Conservation (phyloP, 2,329 filamentous ascomycete species). For the Arthrobotrys sphaeroides region DNA sequence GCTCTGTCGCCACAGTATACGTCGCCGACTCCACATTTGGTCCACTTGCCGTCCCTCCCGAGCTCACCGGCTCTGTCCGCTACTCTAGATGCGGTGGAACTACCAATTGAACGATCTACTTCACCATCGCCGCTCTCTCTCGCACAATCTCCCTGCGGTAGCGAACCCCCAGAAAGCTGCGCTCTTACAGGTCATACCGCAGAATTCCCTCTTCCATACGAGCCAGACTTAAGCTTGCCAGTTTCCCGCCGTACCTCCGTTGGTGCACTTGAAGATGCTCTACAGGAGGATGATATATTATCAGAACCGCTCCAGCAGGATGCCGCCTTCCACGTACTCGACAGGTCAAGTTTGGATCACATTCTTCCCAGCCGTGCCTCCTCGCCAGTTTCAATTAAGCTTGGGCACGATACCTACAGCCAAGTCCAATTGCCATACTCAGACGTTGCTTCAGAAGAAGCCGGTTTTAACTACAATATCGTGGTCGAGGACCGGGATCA, state of each 20-base stretch:
- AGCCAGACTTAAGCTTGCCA: not conserved
- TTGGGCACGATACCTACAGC: not conserved
- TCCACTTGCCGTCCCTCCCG: conserved; percentile 1
- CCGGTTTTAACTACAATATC: too few species aligned
- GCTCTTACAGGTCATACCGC: not conserved
- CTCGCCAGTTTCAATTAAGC: not conserved
- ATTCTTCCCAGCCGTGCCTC: not conserved
- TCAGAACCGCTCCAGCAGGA: not conserved
- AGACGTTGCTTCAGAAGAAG: not conserved
- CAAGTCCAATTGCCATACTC: not conserved
- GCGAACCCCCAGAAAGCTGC: conserved; percentile 10
- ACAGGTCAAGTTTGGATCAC: not conserved
- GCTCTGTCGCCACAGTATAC: not conserved
- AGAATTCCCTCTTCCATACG: not conserved
- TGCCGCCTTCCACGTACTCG: not conserved
- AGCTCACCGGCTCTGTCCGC: not conserved
- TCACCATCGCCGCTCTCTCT: not conserved
- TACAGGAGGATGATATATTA: not conserved
- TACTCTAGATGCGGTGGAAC: not conserved
- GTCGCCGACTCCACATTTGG: not conserved
- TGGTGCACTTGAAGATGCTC: not conserved
- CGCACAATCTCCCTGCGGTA: not conserved
- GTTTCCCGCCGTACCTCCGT: not conserved
- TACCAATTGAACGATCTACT: not conserved
- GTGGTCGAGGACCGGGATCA: not conserved